Base-by-base conservation (phyloP, 805 yeast genomes). In the Sugiyamaella mastotermitis region DNA sequence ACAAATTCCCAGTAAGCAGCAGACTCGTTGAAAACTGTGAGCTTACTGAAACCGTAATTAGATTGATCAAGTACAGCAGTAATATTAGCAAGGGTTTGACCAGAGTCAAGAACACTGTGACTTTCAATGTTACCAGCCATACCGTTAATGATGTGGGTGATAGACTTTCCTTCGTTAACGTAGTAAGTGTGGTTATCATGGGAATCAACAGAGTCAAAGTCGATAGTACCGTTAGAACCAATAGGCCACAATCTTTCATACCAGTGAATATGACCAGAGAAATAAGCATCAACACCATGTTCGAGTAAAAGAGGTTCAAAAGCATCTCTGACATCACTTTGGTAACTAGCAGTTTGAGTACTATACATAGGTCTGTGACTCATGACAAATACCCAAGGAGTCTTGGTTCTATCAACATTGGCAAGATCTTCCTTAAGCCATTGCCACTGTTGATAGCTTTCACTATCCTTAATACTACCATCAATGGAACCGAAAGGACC, bases 1-100 rank as follows among this genome's bases (percentile, higher is more conserved):
- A 52, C 43, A 31, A 52, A 51, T 40, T 52, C 51, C 54, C 51
- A 47, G 13, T 51, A 54, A 2, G 54, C 46, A 5, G 52, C 43
- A 4, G 56, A 51, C 23, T 46, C 40, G 43, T 52, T 42, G 37
- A 43, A 38, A 31, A 43, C 52, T 20, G 51, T 50, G 14, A 44
- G 20, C 43, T 44, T 41, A 32, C 40, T 37, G 41, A 37, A 44
- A 13, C 48, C 48, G 20, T 27, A 44, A 31, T 44, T 38, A 22
- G 18, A 25, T 33, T 38, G 43, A 19, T 44, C 48, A 16, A 44
- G 40, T n/a, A 41, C 35, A n/a, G 34, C 34, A 24, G 48, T 37
- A 17, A 37, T 24, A 27, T 34, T 22, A 15, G 32, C 35, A 4
- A 20, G 27, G 4, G 16, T 8, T 34, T 31, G 28, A 22, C 33